Percentiles rank a stretch among this genome's conserved stretches.
These are phyloP conservation scores for Cenchrus americanus DNA, from an alignment of 176 grass and related monocot genomes.

Conservation along the genomic window DNA sequence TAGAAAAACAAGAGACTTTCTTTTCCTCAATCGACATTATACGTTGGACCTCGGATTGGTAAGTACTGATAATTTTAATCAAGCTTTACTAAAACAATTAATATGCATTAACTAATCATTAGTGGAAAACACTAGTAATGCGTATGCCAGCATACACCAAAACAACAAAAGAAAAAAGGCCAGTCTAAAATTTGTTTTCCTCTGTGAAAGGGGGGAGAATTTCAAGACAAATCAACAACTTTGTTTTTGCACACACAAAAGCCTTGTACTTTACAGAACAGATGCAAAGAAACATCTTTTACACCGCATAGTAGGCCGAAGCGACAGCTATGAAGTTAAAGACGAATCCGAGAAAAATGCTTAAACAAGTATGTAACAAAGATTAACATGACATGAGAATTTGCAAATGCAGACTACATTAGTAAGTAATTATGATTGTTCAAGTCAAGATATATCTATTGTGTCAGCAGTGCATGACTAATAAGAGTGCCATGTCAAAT, in stretches of 20 bases:
- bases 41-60: neutral
- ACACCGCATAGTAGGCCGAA: neutral
- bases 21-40: neutral
- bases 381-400: neutral
- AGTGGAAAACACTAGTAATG: neutral
- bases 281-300: neutral
- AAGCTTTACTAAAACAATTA: constrained; percentile 9
- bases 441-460: constrained; percentile 29
- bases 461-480: neutral
- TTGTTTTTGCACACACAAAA: neutral
- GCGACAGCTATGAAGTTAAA: neutral
- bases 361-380: neutral
- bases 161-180: constrained; percentile 19
- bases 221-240: neutral
- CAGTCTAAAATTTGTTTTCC: neutral
- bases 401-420: neutral
- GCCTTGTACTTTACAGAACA: neutral
- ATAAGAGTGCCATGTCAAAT: neutral
- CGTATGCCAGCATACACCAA: constrained; percentile 5
- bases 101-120: neutral
- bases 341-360: neutral
- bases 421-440: constrained; percentile 3
- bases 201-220: neutral
- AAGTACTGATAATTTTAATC: neutral
- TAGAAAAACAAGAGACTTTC: neutral